Conservation (phyloP, 164 flowering plant genomes). For the Protea cynaroides region DNA sequence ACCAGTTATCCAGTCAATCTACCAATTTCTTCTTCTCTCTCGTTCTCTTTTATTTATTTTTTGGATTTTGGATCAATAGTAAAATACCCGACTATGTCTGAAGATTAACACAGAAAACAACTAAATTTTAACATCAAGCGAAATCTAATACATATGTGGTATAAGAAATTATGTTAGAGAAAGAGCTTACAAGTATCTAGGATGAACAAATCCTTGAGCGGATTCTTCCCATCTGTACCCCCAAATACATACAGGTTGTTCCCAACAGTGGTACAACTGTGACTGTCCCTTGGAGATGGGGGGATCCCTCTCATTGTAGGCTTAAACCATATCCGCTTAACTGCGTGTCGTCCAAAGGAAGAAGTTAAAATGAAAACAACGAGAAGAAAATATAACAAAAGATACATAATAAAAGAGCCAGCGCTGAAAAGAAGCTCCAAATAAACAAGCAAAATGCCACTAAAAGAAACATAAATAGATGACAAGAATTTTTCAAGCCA, state of each 20-base stretch:
- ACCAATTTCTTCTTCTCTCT: too few relatives aligned
- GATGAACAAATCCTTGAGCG: slow-evolving; percentile 81
- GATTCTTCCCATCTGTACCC: slow-evolving; percentile 89
- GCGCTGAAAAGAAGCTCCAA: not conserved
- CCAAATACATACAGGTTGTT: slow-evolving; percentile 88
- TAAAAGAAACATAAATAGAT: slow-evolving; percentile 6
- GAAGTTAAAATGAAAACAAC: too few relatives aligned
- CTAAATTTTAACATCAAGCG: not conserved
- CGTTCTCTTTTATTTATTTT: not conserved
- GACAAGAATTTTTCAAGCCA: not conserved
- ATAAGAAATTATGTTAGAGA: not conserved
- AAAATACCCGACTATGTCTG: not conserved
- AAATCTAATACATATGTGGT: not conserved
- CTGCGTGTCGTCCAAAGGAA: slow-evolving; percentile 32
- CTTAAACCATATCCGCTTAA: slow-evolving; percentile 65
- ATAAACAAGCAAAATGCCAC: not conserved
- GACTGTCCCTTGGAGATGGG: slow-evolving; percentile 90
- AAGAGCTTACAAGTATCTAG: slow-evolving; percentile 71
- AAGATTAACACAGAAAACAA: not conserved
- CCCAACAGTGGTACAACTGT: slow-evolving; percentile 81
- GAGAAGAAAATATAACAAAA: not conserved
- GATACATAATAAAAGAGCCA: slow-evolving; percentile 3
- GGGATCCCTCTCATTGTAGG: slow-evolving; percentile 71
- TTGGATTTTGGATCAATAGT: too few relatives aligned
- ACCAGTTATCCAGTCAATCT: not conserved